Base-by-base conservation (phyloP, 1,284 basidiomycete genomes). In the Marasmius tenuissimus region DNA sequence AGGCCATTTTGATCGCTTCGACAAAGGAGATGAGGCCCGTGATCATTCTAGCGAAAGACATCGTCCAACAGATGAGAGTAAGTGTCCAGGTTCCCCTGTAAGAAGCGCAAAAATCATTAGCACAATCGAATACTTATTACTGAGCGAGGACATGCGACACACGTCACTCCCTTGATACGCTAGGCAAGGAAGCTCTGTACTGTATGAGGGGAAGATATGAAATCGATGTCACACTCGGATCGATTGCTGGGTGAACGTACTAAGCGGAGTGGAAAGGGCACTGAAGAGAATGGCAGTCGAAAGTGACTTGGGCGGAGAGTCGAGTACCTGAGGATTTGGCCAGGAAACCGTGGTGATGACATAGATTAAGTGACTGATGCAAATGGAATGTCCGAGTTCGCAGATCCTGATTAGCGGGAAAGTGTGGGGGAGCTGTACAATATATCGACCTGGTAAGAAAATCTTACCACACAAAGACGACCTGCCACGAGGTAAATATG, bases 361-460 rank as follows among this genome's bases (percentile, higher is more conserved):
- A 39, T 61, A 61, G 35, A 61, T 22, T 8, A 42, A 40, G 51
- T 61, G 60, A 20, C 39, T 56, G 33, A 57, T 57, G 22, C 60
- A 61, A 5, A 61, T 57, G 3, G 60, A 55, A 40, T 61, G 60
- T 16, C 60, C 60, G n/a, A 61, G 53, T 34, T 61, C 60, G n/a
- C 54, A 20, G 9, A 61, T 35, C 60, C 60, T 61, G 52, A 14
- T 27, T 20, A 18, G 37, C 4, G 16, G 16, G 20, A 34, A 27
- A 37, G 38, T 33, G 3, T 10, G 11, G 27, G 27, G 33, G n/a
- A 22, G 5, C 39, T 27, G 34, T 42, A n/a, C 40, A 42, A 12
- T 37, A 8, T 33, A 3, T 6, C 5, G 16, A 16, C 14, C 48
- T 38, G 3, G 22, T 37, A 50, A 22, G 37, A 52, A 3, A 4